A percentile compares a stretch with the other conserved stretches of the same genome.
phyloP scores from a whole-genome alignment of 176 grass and related monocot genomes.

The Aegilops umbellulata region DNA sequence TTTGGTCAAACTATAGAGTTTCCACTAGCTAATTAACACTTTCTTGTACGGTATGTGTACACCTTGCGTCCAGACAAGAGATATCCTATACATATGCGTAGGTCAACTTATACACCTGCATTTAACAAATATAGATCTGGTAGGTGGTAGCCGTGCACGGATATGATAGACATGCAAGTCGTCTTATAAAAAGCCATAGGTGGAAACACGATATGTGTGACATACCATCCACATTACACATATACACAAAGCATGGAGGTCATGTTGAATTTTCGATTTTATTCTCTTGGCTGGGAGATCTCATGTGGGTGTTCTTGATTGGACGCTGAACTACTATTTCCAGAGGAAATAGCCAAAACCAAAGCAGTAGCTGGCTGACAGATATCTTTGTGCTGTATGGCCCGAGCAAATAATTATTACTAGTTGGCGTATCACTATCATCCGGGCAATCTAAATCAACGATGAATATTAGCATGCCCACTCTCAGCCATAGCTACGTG shows the following conservation, averaged over 20 bases:
- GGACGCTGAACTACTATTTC: not conserved
- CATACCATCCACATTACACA: no score
- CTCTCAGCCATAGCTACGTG: not conserved
- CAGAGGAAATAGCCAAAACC: not conserved
- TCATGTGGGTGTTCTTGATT: not conserved
- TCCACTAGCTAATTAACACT: not conserved
- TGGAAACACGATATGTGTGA: no score
- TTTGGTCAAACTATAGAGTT: not conserved
- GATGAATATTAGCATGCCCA: no score
- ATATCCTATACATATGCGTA: not conserved
- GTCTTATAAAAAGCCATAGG: no score
- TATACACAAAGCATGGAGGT: no score
- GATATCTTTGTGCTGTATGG: not conserved
- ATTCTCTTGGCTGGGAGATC: not conserved
- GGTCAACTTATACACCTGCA: not conserved
- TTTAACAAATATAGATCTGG: no score
- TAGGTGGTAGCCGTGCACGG: no score
- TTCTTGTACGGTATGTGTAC: slow-evolving; percentile 9
- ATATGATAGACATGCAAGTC: no score
- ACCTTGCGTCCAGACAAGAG: not conserved
- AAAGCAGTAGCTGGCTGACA: not conserved
- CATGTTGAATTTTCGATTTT: not conserved
- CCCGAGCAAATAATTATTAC: not conserved
- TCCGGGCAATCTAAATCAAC: no score
- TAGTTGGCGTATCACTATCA: not conserved